Percentiles rank a stretch among this genome's conserved stretches.
phyloP scores from a whole-genome alignment of 2,329 filamentous ascomycete genomes.

The Leptodontidium sp. region DNA sequence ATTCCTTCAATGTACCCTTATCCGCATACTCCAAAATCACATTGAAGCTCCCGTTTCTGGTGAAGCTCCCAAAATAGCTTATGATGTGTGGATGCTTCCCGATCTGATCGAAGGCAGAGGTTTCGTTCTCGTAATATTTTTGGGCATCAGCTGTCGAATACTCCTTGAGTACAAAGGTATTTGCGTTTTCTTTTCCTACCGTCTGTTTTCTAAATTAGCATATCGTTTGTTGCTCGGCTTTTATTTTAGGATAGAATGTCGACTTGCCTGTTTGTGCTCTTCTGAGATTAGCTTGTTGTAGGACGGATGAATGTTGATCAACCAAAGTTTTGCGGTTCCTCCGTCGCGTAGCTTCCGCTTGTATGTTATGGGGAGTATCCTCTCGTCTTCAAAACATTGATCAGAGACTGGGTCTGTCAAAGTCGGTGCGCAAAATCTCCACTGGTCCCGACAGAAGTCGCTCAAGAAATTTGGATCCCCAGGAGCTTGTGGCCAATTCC shows the following conservation, averaged over 20 bases:
- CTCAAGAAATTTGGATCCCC: slow-evolving; percentile 37
- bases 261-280: no score
- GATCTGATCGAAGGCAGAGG: slow-evolving; percentile 39
- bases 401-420: slow-evolving; percentile 37
- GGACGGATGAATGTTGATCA: slow-evolving; percentile 41
- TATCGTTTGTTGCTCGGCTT: no score
- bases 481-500: slow-evolving; percentile 30
- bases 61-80: slow-evolving; percentile 42
- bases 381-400: slow-evolving; percentile 36
- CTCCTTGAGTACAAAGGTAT: slow-evolving; percentile 35
- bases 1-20: slow-evolving; percentile 46
- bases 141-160: slow-evolving; percentile 39
- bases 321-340: slow-evolving; percentile 35
- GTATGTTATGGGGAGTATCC: slow-evolving; percentile 43
- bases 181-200: no score
- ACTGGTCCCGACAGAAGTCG: slow-evolving; percentile 43
- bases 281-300: slow-evolving; percentile 38
- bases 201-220: no score
- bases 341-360: slow-evolving; percentile 33
- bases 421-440: slow-evolving; percentile 40
- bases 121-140: slow-evolving; percentile 40
- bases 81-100: slow-evolving; percentile 40
- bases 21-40: slow-evolving; percentile 50
- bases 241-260: no score
- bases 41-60: slow-evolving; percentile 43